Evolutionary conservation across 345 rosid species (phyloP).

Genomic region (Corchorus olitorius): DNA sequence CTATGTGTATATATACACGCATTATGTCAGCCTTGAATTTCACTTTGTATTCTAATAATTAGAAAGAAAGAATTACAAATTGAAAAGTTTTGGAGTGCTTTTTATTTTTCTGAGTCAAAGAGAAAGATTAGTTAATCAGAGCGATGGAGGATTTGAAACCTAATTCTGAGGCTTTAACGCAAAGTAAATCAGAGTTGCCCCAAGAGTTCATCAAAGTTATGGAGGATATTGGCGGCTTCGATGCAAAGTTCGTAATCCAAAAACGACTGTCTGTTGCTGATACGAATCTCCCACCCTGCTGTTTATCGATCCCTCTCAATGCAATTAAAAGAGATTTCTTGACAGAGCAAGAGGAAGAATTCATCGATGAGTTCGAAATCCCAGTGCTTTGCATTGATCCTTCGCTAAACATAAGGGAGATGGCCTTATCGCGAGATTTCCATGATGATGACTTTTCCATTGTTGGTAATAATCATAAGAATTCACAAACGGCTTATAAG

Average conservation of each 20-base stretch:
- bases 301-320: neutral
- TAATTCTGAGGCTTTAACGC: neutral
- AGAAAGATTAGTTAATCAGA: neutral
- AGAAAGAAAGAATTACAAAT: no score
- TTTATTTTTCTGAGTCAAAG: neutral
- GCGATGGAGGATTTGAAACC: neutral
- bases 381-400: neutral
- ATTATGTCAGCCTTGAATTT: neutral
- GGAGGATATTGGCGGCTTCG: neutral
- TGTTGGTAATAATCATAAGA: no score
- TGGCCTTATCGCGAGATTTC: neutral
- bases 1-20: neutral
- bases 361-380: neutral
- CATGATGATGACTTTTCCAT: no score
- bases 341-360: neutral
- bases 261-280: neutral
- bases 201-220: neutral
- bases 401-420: neutral
- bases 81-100: neutral
- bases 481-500: neutral
- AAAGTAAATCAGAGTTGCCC: neutral
- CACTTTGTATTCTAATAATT: neutral
- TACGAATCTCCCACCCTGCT: neutral
- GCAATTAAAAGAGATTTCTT: neutral
- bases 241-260: neutral